Evolutionary conservation across 176 grass and related monocot species (phyloP), one percentile per base, ranked within the genome.

Genomic region (Pontederia crassipes): DNA sequence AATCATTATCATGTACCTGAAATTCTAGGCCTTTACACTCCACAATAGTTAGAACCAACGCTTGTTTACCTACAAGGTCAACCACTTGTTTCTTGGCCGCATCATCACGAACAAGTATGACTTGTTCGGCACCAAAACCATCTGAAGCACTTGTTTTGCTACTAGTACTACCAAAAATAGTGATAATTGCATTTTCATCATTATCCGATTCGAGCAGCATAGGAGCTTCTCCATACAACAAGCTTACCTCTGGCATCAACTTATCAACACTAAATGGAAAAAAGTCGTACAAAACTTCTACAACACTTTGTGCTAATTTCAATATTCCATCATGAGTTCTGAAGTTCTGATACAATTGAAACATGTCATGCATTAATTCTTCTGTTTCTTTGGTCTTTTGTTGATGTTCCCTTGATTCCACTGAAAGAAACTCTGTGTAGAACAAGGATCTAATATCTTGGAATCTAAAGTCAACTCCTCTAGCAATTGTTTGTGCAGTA

Each of bases 11-110:
- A 62, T 1, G 14, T 86, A 95, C 90, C 86, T 95, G 82, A 64
- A 89, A 95, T 29, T 95, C 90, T 4, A 95, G 86, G 59, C 90
- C 90, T 64, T 95, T 95, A 17, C 90, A 95, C 79, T 95, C 90
- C 60, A 95, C 57, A 54, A 89, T 95, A 26, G 90, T 80, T 51
- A 95, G 70, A 48, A 89, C 86, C 62, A 89, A 79, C 73, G 90
- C 90, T 67, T 79, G 86, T 76, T 84, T 81, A 35, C 80, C 90
- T 52, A 95, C 68, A 40, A 81, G 64, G 13, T 75, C 75, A 54
- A 79, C 12, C 32, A 95, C 46, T 84, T 95, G 85, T 65, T 78
- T 81, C 67, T 87, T 95, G 7, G 72, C 53, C 12, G 15, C 72
- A 63, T 76, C 80, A 55, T 95, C 86, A 54, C 83, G 90, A 24